phyloP scores from a whole-genome alignment of 495 filamentous ascomycete species.

The Barbatosphaeria neglecta region DNA sequence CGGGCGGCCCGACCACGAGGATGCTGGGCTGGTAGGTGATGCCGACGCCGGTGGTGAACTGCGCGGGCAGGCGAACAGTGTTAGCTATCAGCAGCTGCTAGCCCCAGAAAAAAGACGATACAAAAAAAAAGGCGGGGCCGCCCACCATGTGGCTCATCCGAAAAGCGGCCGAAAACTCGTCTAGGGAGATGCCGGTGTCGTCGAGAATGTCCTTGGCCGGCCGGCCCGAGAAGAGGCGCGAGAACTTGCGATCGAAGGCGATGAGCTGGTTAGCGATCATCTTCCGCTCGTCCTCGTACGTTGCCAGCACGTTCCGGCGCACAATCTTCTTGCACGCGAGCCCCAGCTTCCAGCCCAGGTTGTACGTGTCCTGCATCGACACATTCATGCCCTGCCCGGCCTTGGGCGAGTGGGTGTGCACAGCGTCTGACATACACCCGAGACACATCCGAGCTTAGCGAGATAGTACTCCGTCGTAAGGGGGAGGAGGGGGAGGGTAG shows the following conservation, averaged over 20 bases:
- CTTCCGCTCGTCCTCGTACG: constrained; percentile 59
- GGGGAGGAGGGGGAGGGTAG: background rate
- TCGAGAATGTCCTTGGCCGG: constrained; percentile 24
- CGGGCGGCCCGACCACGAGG: constrained; percentile 5
- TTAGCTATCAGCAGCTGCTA: constrained; percentile 1
- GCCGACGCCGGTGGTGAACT: constrained; percentile 18
- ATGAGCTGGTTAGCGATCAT: constrained; percentile 63
- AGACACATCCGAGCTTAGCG: constrained; percentile 4
- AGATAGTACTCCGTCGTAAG: background rate
- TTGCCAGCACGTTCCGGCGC: constrained; percentile 45
- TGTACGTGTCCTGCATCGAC: constrained; percentile 55
- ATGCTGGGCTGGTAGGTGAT: constrained; percentile 12
- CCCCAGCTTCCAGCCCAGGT: constrained; percentile 65
- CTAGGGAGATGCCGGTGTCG: constrained; percentile 21
- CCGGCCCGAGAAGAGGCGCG: constrained; percentile 30
- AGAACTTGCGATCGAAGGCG: constrained; percentile 54
- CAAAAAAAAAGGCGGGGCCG: background rate
- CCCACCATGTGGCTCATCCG: constrained; percentile 12
- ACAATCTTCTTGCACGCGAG: constrained; percentile 43
- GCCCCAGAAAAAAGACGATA: background rate
- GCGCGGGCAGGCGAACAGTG: no score
- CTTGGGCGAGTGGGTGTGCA: constrained; percentile 57
- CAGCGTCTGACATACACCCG: constrained; percentile 34
- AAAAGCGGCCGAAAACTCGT: constrained; percentile 23
- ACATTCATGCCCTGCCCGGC: constrained; percentile 73